Percentiles rank a stretch among this genome's conserved stretches.
Conservation (phyloP, 805 yeast species). For the Clavispora carvajalis region DNA sequence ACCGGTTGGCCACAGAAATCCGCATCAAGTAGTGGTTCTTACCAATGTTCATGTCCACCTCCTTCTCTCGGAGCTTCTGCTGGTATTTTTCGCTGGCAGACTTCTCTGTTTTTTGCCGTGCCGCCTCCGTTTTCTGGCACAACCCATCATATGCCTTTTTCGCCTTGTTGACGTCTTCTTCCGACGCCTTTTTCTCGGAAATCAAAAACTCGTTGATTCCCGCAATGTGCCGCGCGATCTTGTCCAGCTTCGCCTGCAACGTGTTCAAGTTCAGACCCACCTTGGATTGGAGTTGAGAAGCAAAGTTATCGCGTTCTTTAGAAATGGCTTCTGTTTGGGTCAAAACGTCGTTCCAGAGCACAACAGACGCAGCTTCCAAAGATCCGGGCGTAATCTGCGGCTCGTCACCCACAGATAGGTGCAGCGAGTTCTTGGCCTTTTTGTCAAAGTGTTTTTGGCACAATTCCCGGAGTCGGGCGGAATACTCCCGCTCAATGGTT, state of each 20-base stretch:
- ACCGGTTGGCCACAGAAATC: slow-evolving; percentile 79
- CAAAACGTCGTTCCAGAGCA: slow-evolving; percentile 85
- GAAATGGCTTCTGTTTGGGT: slow-evolving; percentile 79
- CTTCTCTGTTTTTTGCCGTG: slow-evolving; percentile 69
- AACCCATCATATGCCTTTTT: slow-evolving; percentile 77
- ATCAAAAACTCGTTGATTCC: slow-evolving; percentile 55
- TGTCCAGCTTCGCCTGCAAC: slow-evolving; percentile 48
- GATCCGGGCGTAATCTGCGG: slow-evolving; percentile 95
- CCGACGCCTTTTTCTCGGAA: slow-evolving; percentile 42
- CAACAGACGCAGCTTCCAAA: slow-evolving; percentile 78
- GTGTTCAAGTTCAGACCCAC: slow-evolving; percentile 57
- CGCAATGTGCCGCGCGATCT: slow-evolving; percentile 50
- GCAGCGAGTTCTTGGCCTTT: slow-evolving; percentile 64
- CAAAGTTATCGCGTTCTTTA: slow-evolving; percentile 55
- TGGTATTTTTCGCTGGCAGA: slow-evolving; percentile 43
- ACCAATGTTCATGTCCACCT: slow-evolving; percentile 78
- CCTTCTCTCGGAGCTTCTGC: slow-evolving; percentile 55
- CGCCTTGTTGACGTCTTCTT: slow-evolving; percentile 54
- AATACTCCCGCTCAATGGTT: slow-evolving; percentile 74
- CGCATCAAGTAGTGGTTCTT: slow-evolving; percentile 79
- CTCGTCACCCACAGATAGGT: slow-evolving; percentile 80
- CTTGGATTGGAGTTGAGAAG: slow-evolving; percentile 54
- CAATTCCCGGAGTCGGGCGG: slow-evolving; percentile 58
- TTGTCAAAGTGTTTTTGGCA: slow-evolving; percentile 67
- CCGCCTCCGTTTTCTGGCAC: slow-evolving; percentile 75